Evolutionary conservation across 345 rosid genomes (phyloP).

Genomic region (Linum usitatissimum): DNA sequence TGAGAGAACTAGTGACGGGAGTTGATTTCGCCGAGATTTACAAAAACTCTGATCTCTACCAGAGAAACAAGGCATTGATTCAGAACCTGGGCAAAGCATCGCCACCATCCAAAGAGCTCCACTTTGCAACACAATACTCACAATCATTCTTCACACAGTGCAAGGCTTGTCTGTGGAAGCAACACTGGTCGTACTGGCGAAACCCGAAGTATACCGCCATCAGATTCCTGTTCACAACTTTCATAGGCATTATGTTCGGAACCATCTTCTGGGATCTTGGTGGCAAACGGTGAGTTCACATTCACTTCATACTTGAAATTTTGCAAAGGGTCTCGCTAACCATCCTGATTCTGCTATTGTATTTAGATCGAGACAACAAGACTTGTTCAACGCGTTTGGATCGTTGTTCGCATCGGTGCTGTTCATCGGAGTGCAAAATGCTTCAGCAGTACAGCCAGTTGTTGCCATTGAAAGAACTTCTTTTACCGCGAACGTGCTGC

Average conservation of each 20-base stretch:
- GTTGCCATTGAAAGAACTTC: conserved; percentile 4
- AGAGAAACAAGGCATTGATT: conserved; percentile 1
- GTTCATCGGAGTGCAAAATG: not conserved
- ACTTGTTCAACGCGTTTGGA: not conserved
- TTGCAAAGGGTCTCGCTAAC: too few species aligned
- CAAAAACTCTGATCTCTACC: not conserved
- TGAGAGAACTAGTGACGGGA: not conserved
- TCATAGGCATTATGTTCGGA: not conserved
- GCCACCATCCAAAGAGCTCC: not conserved
- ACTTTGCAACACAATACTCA: not conserved
- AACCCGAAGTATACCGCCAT: not conserved
- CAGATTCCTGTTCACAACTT: conserved; percentile 1
- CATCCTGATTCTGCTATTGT: too few species aligned
- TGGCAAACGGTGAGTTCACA: not conserved
- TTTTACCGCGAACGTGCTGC: not conserved
- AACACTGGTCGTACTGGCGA: conserved; percentile 2
- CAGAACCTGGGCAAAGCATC: not conserved
- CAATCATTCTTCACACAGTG: not conserved
- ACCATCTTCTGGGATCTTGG: conserved; percentile 1
- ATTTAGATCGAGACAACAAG: not conserved
- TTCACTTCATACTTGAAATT: too few species aligned
- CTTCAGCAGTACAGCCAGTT: conserved; percentile 1
- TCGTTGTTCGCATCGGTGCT: not conserved
- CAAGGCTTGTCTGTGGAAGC: conserved; percentile 5
- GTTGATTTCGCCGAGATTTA: conserved; percentile 1